Evolutionary conservation across 768 basidiomycete species (phyloP).

Genomic region (Boletus insuetus): DNA sequence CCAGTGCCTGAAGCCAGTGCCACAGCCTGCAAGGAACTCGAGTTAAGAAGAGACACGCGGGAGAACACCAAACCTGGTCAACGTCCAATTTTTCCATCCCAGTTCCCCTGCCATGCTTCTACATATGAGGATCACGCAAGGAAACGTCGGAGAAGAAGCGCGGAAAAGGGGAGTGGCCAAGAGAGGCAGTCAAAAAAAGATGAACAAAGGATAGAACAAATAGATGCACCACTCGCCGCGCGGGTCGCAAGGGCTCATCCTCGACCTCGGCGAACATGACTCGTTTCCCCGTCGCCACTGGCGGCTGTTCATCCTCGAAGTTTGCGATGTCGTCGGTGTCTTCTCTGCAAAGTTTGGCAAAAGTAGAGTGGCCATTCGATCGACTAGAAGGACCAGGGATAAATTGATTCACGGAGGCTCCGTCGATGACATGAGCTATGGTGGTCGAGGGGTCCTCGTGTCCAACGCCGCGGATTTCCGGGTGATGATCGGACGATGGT

Average conservation of each 20-base stretch:
- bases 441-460: slow-evolving; percentile 10
- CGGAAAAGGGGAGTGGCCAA: not conserved
- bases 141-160: not conserved
- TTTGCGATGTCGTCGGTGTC: slow-evolving; percentile 28
- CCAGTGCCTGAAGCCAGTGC: slow-evolving; percentile 1
- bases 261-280: slow-evolving; percentile 22
- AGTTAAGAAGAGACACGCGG: not conserved
- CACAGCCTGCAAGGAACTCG: slow-evolving; percentile 3
- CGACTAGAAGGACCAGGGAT: slow-evolving; percentile 16
- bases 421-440: slow-evolving; percentile 6
- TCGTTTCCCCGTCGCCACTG: slow-evolving; percentile 24
- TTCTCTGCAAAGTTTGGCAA: slow-evolving; percentile 26
- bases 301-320: slow-evolving; percentile 20
- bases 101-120: slow-evolving; percentile 25
- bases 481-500: slow-evolving; percentile 12
- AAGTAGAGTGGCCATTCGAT: slow-evolving; percentile 19
- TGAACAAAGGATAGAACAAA: not conserved
- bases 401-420: slow-evolving; percentile 6
- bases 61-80: slow-evolving; percentile 23
- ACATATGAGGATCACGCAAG: not conserved
- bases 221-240: slow-evolving; percentile 25
- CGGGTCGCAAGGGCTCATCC: slow-evolving; percentile 22
- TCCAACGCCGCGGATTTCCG: slow-evolving; percentile 18
- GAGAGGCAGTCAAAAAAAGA: not conserved
- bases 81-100: slow-evolving; percentile 11